Evolutionary conservation across 148 eudicot genomes (phyloP).

Genomic region (Polygonum maritimum): DNA sequence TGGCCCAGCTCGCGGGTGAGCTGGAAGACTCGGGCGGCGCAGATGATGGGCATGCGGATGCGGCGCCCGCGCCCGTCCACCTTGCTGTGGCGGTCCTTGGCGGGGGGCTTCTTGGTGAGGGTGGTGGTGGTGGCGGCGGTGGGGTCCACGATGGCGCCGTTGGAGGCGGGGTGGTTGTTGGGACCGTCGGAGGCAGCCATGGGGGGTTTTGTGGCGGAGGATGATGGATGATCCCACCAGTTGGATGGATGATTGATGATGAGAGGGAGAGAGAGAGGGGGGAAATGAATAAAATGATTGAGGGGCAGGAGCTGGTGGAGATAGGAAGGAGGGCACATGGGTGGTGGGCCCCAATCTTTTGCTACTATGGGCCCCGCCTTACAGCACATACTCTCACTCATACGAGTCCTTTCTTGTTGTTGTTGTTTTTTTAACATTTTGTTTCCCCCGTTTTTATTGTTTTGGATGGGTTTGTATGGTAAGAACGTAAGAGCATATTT

Average conservation of each 20-base stretch:
- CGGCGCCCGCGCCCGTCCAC: slow-evolving; percentile 68
- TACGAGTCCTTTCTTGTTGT: slow-evolving; percentile 1
- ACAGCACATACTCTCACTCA: slow-evolving; percentile 2
- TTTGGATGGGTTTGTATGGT: too few species aligned
- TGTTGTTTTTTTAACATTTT: background rate
- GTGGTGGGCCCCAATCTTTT: slow-evolving; percentile 26
- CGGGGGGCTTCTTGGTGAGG: slow-evolving; percentile 44
- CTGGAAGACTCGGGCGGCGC: slow-evolving; percentile 73
- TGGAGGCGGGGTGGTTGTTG: slow-evolving; percentile 12
- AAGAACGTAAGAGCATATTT: too few species aligned
- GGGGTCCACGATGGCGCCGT: slow-evolving; percentile 22
- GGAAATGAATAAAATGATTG: slow-evolving; percentile 36
- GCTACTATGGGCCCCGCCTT: background rate
- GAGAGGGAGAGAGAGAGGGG: slow-evolving; percentile 10
- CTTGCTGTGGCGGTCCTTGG: slow-evolving; percentile 70
- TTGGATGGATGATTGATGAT: slow-evolving; percentile 9
- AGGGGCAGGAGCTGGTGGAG: slow-evolving; percentile 79
- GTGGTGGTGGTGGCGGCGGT: slow-evolving; percentile 14
- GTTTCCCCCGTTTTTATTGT: background rate
- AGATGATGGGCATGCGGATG: slow-evolving; percentile 75
- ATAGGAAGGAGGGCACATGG: slow-evolving; percentile 85
- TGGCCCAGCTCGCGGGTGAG: slow-evolving; percentile 69
- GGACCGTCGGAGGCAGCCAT: slow-evolving; percentile 50
- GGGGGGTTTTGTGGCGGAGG: slow-evolving; percentile 4
- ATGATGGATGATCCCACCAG: background rate